Conservation (phyloP, 164 flowering plant genomes). For the Piper betle region DNA sequence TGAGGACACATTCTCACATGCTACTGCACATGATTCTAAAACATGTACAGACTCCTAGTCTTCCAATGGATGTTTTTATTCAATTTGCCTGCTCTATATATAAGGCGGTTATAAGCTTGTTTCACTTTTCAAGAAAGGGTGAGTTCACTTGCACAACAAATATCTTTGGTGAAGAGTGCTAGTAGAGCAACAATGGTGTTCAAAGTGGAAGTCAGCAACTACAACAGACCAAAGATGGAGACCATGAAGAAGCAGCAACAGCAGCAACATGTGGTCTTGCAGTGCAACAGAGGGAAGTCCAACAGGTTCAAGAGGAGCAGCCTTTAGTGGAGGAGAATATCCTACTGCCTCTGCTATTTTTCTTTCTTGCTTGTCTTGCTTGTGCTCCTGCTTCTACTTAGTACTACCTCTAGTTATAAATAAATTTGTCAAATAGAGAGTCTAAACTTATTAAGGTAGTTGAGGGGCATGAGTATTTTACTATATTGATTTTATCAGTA, state of each 20-base stretch:
- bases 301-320: slow-evolving; percentile 70
- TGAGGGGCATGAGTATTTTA: too few species aligned
- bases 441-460: too few species aligned
- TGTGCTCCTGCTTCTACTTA: slow-evolving; percentile 25
- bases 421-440: background rate
- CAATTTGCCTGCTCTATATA: background rate
- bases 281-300: slow-evolving; percentile 55
- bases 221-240: slow-evolving; percentile 21
- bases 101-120: background rate
- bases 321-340: slow-evolving; percentile 52
- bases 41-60: background rate
- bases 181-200: slow-evolving; percentile 31
- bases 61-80: background rate
- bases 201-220: slow-evolving; percentile 45
- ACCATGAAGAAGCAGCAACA: slow-evolving; percentile 12
- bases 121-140: background rate
- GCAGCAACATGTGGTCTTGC: slow-evolving; percentile 20
- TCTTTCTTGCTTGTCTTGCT: slow-evolving; percentile 75
- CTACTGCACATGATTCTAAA: slow-evolving; percentile 2
- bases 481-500: too few species aligned
- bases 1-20: slow-evolving; percentile 6
- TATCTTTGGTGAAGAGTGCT: too few species aligned
- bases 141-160: background rate
- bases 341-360: slow-evolving; percentile 69
- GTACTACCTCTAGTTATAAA: background rate